These are phyloP conservation scores for Globisporangium yorkense DNA, from an alignment of 352 stramenopile species.

Conservation along the genomic window DNA sequence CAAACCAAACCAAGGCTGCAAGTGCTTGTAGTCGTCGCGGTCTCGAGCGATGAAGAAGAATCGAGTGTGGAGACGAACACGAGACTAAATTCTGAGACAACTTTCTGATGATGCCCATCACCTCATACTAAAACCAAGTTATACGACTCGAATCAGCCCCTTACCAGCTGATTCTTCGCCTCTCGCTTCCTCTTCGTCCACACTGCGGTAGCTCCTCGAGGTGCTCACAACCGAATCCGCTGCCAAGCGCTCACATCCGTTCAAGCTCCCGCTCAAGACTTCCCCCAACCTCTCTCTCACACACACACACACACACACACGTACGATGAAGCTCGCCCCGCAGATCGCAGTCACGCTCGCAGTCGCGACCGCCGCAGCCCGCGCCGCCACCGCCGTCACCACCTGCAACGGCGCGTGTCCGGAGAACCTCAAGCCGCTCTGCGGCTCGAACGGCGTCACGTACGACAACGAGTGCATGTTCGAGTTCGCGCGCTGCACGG, in stretches of 20 bases:
- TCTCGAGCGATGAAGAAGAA: neutral
- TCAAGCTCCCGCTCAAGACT: too few species aligned
- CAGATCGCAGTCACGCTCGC: neutral
- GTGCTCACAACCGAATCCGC: too few species aligned
- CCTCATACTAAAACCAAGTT: neutral
- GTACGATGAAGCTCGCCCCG: conserved; percentile 2
- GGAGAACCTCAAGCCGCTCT: conserved; percentile 11
- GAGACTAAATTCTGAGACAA: neutral
- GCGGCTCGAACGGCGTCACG: conserved; percentile 4
- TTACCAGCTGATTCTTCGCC: too few species aligned
- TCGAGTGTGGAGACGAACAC: neutral
- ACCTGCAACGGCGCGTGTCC: conserved; percentile 8
- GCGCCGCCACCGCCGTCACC: neutral
- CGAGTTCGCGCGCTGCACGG: conserved; percentile 1
- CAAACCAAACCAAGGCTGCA: too few species aligned
- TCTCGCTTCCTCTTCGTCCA: too few species aligned
- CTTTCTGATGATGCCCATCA: neutral
- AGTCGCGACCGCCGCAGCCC: neutral
- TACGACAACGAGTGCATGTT: conserved; percentile 6
- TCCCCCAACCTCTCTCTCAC: too few species aligned
- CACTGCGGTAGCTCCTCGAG: too few species aligned
- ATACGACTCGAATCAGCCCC: too few species aligned
- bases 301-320: too few species aligned
- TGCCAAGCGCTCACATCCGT: too few species aligned
- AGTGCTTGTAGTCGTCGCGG: too few species aligned